Base-by-base conservation (phyloP, 805 yeast species). In the Debaryomyces castellii region DNA sequence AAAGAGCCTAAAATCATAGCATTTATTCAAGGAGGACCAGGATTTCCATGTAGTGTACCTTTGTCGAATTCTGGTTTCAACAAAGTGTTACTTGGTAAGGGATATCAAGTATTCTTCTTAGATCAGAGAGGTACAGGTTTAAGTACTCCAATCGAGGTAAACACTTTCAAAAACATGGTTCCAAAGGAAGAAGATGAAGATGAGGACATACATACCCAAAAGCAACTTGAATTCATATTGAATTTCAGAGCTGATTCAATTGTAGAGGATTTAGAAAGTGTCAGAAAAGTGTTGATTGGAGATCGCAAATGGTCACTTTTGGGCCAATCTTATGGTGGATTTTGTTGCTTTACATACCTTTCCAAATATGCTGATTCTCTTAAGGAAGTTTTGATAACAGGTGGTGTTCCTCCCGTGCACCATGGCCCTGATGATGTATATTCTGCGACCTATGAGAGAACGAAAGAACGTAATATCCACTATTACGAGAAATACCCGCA, bases 111-210 rank as follows among this genome's bases (percentile, higher is more conserved):
- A 5, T 58, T 81, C 11, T 72, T 67, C 34, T 59, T 78, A 40
- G 86, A 81, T 61, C 85, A 81, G 55, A 60, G 85, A 54, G 86
- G 85, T n/a, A 81, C 85, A 1, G 86, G 85, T 0, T 57, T 75
- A 21, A 74, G 81, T 39, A 63, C 75, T 3, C 74, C 80, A 1
- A 55, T 81, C 16, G 78, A 77, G 39, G 55, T 62, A 2, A 54
- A 50, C 2, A 55, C 64, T 6, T 53, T 70, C 30, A 48, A 51
- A 5, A 39, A 45, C 6, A 42, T 49, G 14, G 55, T 59, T 4
- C 51, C 55, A 3, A 32, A 41, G 36, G 11, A 30, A 10, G 46
- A 43, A 12, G 48, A 48, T 5, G 46, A 53, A 3, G 46, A 58
- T 6, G 60, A 60, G 4, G 52, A 48, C 2, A 51, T 41, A 7